Evolutionary conservation across 2,329 filamentous ascomycete genomes (phyloP).

Genomic region (Penicillium sp.): DNA sequence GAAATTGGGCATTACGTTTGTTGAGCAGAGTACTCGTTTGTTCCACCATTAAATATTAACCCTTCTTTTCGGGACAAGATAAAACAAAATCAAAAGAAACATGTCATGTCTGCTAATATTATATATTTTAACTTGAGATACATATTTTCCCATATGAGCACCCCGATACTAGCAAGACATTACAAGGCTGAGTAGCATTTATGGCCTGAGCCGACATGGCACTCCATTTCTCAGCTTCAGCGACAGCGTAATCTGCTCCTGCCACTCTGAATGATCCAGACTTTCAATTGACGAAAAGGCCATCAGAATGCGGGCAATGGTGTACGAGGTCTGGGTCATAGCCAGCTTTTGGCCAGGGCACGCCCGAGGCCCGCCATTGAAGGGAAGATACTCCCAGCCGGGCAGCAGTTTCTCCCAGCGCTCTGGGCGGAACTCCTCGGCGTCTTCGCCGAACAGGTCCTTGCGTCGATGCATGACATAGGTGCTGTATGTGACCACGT

Average conservation of each 20-base stretch:
- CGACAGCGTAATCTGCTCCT: conserved; percentile 1
- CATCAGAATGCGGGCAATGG: conserved; percentile 41
- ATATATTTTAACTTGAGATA: no score
- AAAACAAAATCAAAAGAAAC: no score
- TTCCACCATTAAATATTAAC: conserved; percentile 75
- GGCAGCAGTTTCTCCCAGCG: conserved; percentile 5
- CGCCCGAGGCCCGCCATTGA: conserved; percentile 6
- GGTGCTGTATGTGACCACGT: conserved; percentile 62
- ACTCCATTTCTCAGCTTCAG: neutral
- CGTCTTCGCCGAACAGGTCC: conserved; percentile 46
- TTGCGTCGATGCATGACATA: conserved; percentile 68
- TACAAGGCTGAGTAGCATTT: no score
- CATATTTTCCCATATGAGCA: no score
- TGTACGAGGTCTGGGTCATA: conserved; percentile 9
- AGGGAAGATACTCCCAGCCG: conserved; percentile 10
- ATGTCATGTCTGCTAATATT: no score
- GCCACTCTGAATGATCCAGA: conserved; percentile 12
- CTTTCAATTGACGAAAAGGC: conserved; percentile 50
- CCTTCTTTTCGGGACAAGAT: neutral
- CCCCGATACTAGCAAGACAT: no score
- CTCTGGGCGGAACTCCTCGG: conserved; percentile 23
- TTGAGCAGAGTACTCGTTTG: conserved; percentile 88
- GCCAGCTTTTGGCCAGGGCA: conserved; percentile 3
- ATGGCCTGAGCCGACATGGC: neutral
- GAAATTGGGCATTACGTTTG: conserved; percentile 87